Base-by-base conservation (phyloP, 805 yeast species). In the Candida insectorum region DNA sequence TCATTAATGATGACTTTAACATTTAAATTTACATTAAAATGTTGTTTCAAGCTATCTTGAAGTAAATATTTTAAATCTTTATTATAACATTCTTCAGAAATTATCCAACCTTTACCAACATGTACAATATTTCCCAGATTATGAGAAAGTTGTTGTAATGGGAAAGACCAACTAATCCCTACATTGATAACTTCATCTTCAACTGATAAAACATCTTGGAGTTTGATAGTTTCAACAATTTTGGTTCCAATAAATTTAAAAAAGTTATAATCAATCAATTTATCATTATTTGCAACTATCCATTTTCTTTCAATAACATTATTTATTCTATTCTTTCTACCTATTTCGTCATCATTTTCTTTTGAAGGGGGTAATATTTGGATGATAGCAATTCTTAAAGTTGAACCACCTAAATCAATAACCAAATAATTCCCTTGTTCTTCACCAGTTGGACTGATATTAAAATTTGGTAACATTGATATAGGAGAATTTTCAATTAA, bases 61-160 rank as follows among this genome's bases (percentile, higher is more conserved):
- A 80, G 43, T 6, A 79, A 41, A 2, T 40, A 33, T 30, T 65
- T 64, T 21, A 80, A 49, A 35, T 75, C 71, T 16, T 52, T 37
- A 24, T 64, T 60, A 34, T 54, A 51, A 6, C 73, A 47, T 13
- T 72, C 77, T 5, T 60, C 58, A 3, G 65, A 44, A 33, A 80
- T 48, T 8, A 49, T 46, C 59, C 71, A 81, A 1, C 85, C 85
- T 54, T 81, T 81, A n/a, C 81, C 76, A 56, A 78, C 75, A 24
- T 67, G 64, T 12, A 62, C 54, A 24, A 81, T 66, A 26, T 57
- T 58, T 1, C 75, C 79, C 24, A 58, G 54, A 47, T 69, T 64
- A 36, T 67, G 61, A 15, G 60, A 45, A 0, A 61, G 51, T 33
- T 69, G 65, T 16, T 58, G 58, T 21, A 75, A 52, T 0, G 83